Base-by-base conservation (phyloP, 208 protist species). In the Acanthamoeba divionensis region DNA sequence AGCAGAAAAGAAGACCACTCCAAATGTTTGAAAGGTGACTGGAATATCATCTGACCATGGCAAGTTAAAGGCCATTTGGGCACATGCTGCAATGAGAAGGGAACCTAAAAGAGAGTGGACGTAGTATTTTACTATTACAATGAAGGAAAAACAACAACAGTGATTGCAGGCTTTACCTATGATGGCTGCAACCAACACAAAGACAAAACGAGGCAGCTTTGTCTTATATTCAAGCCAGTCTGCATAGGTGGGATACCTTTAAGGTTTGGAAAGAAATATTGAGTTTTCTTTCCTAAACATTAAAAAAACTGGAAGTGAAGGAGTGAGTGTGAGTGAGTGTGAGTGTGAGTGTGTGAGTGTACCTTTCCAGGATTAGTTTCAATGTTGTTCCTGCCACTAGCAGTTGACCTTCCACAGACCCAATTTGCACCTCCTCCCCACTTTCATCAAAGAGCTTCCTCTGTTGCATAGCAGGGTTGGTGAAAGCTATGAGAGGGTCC, bases 21-120 rank as follows among this genome's bases (percentile, higher is more conserved):
- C 79, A 69, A 88, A 88, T 18, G 79, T 88, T 45, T 88, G 79
- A n/a, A 33, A 33, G 9, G 79, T 88, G 6, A 88, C 79, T 5
- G 79, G 79, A 21, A 88, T 60, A 0, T 24, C 33, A 6, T 88
- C 21, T 8, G 50, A 69, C 55, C 79, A 63, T 9, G 79, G 79
- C 4, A 45, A 60, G n/a, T 41, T 8, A 29, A 88, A 88, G 4
- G 79, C 65, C 9, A 88, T 47, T 45, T 88, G 79, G 5, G 79
- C 79, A 13, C 79, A 88, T 0, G 4, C 79, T 6, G 79, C 79
- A 12, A 88, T 5, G 21, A 88, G 5, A 36, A 88, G 10, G 15
- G 79, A 88, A 2, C 73, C 73, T 83, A 29, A 15, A 69, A 12
- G 36, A 47, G 47, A 0, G 71, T 57, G n/a, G 33, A 41, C 6